These are phyloP conservation scores for Penium margaritaceum DNA, from an alignment of 139 green algal genomes.

Conservation along the genomic window DNA sequence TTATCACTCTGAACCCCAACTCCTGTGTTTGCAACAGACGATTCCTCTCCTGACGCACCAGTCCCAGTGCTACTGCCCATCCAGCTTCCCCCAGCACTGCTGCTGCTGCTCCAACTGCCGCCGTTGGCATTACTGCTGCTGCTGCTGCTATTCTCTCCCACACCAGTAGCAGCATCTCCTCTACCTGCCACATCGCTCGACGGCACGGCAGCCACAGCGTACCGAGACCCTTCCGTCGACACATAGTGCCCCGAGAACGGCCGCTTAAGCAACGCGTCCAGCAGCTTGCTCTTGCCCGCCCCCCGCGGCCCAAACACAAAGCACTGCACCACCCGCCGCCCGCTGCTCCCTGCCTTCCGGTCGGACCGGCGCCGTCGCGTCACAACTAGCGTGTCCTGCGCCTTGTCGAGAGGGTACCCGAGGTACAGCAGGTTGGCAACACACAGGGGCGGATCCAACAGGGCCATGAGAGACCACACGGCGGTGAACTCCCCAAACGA, in stretches of 20 bases:
- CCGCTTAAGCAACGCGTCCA: background rate
- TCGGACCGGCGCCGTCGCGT: slow-evolving; percentile 17
- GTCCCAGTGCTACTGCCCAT: too few relatives aligned
- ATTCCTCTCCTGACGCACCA: too few relatives aligned
- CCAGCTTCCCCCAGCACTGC: background rate
- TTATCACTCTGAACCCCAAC: too few relatives aligned
- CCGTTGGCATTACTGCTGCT: background rate
- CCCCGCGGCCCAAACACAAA: slow-evolving; percentile 13
- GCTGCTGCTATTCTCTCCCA: too few relatives aligned
- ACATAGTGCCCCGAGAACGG: background rate
- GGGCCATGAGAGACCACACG: slow-evolving; percentile 20
- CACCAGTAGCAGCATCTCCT: too few relatives aligned
- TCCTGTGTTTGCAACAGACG: too few relatives aligned
- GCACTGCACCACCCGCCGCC: slow-evolving; percentile 30
- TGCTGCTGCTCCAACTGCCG: background rate
- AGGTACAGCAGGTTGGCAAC: slow-evolving; percentile 30
- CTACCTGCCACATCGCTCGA: background rate
- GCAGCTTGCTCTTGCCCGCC: slow-evolving; percentile 21
- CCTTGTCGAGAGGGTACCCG: background rate
- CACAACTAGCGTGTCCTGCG: background rate
- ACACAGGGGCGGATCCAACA: slow-evolving; percentile 2
- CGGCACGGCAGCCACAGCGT: background rate
- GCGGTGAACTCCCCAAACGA: too few relatives aligned
- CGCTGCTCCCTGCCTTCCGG: slow-evolving; percentile 12
- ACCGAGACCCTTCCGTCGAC: background rate